Conservation (phyloP, 371 early-diverging fungal species). For the Dinochytrium kinnereticum region DNA sequence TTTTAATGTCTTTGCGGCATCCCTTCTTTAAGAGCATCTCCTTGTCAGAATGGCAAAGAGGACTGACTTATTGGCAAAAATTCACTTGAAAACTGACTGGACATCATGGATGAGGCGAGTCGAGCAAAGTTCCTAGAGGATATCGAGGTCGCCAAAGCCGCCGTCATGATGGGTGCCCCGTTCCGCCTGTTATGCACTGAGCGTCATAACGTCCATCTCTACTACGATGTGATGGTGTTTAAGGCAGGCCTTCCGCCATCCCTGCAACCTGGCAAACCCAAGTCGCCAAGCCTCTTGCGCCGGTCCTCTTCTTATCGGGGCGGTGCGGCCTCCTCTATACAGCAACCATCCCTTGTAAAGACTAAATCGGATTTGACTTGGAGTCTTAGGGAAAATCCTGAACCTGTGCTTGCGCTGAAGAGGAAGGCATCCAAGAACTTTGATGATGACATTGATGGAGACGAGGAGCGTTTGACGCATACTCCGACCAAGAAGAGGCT, state of each 20-base stretch:
- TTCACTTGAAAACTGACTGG: no score
- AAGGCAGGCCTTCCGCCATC: neutral
- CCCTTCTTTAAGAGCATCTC: no score
- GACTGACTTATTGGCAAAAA: no score
- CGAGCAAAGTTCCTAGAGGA: neutral
- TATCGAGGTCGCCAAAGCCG: neutral
- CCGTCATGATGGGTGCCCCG: neutral
- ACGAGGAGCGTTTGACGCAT: no score
- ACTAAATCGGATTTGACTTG: no score
- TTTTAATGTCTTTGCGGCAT: no score
- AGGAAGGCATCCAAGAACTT: neutral
- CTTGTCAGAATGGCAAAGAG: no score
- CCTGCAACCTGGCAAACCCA: neutral
- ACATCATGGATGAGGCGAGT: neutral
- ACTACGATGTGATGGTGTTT: slow-evolving; percentile 2
- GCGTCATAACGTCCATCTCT: neutral
- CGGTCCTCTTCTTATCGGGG: neutral
- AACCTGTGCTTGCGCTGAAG: no score
- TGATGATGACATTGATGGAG: neutral
- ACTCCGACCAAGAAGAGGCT: neutral
- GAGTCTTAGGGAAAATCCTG: no score
- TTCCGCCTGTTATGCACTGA: neutral
- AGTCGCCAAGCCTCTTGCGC: neutral
- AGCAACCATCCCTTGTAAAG: no score
- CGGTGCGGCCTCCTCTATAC: no score